phyloP scores from a whole-genome alignment of 495 filamentous ascomycete species.

The Penicilliopsis zonata region DNA sequence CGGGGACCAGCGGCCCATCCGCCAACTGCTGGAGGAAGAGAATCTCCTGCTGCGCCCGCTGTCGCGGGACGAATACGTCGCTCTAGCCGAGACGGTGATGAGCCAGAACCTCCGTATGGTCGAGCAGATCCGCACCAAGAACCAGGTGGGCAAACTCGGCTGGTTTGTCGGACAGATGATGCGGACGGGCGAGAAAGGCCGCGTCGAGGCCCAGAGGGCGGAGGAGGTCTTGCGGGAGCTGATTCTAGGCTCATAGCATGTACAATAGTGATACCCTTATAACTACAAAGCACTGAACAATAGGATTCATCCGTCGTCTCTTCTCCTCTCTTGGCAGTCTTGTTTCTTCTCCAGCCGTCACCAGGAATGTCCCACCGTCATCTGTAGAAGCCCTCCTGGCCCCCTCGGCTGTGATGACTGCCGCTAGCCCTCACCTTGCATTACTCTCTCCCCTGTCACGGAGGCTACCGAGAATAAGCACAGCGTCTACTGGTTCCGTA shows the following conservation, averaged over 20 bases:
- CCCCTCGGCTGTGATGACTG: too few species aligned
- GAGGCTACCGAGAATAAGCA: too few species aligned
- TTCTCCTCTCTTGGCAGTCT: too few species aligned
- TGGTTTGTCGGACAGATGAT: constrained; percentile 93
- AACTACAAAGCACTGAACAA: too few species aligned
- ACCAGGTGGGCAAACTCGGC: constrained; percentile 63
- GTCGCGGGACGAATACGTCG: constrained; percentile 34
- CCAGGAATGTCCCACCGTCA: too few species aligned
- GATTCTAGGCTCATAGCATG: constrained; percentile 22
- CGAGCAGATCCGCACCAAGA: constrained; percentile 51
- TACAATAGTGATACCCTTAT: too few species aligned
- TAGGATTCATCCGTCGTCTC: too few species aligned
- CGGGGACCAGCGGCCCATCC: constrained; percentile 37
- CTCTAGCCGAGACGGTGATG: constrained; percentile 29
- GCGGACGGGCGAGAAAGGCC: constrained; percentile 58
- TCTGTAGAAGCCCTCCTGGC: too few species aligned
- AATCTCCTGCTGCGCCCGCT: constrained; percentile 52
- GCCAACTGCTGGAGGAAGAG: constrained; percentile 50
- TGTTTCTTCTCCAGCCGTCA: too few species aligned
- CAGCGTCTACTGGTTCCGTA: too few species aligned
- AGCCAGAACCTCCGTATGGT: constrained; percentile 46
- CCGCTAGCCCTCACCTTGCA: too few species aligned
- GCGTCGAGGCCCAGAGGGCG: constrained; percentile 63
- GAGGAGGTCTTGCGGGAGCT: constrained; percentile 49
- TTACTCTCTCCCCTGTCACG: too few species aligned